Evolutionary conservation across 306 rosid genomes (phyloP).

Genomic region (Cucurbita argyrosperma): DNA sequence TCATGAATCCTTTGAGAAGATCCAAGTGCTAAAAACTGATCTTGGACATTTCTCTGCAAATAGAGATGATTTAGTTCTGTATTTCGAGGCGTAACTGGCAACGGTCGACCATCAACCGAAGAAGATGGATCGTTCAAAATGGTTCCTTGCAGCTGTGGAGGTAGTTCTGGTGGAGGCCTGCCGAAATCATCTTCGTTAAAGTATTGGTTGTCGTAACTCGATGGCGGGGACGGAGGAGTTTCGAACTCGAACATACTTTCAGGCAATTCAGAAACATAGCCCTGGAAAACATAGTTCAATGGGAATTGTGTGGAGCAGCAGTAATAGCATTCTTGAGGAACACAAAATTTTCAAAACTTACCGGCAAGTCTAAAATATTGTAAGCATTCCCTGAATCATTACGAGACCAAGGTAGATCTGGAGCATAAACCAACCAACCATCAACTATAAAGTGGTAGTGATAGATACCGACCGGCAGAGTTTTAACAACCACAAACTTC

Average conservation of each 20-base stretch:
- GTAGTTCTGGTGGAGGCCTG: slow-evolving; percentile 65
- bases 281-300: slow-evolving; percentile 26
- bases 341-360: slow-evolving; percentile 6
- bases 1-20: slow-evolving; percentile 45
- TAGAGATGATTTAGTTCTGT: slow-evolving; percentile 65
- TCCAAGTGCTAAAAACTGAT: slow-evolving; percentile 38
- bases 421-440: slow-evolving; percentile 38
- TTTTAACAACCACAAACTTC: slow-evolving; percentile 19
- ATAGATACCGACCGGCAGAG: slow-evolving; percentile 33
- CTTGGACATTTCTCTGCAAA: slow-evolving; percentile 22
- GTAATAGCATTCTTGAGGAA: not conserved
- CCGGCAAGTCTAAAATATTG: slow-evolving; percentile 60
- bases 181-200: slow-evolving; percentile 45
- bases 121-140: slow-evolving; percentile 28
- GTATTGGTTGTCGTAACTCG: slow-evolving; percentile 52
- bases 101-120: slow-evolving; percentile 10
- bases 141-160: slow-evolving; percentile 46
- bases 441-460: slow-evolving; percentile 47
- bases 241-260: slow-evolving; percentile 29
- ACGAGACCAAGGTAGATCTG: slow-evolving; percentile 28
- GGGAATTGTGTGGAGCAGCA: not conserved
- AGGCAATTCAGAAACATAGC: slow-evolving; percentile 28
- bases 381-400: slow-evolving; percentile 26
- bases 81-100: slow-evolving; percentile 18
- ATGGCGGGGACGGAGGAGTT: slow-evolving; percentile 63